phyloP scores from a whole-genome alignment of 2,329 filamentous ascomycete genomes.

The Phaeosphaeria sp. region DNA sequence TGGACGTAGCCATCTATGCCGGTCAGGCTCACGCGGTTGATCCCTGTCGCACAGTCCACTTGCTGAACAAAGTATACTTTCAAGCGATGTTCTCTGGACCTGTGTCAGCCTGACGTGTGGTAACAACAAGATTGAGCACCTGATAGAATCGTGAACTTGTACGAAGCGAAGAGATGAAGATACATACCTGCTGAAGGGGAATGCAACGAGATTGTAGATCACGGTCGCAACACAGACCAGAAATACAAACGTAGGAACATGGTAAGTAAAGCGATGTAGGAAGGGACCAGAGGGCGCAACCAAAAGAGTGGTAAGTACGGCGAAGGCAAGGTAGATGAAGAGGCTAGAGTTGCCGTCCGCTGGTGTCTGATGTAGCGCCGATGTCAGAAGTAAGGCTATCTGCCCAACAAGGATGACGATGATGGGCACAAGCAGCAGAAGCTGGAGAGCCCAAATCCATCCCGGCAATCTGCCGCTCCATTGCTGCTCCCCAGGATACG shows the following conservation, averaged over 20 bases:
- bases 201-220: slow-evolving; percentile 84
- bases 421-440: slow-evolving; percentile 80
- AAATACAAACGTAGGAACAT: slow-evolving; percentile 79
- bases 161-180: background rate
- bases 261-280: slow-evolving; percentile 83
- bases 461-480: slow-evolving; percentile 83
- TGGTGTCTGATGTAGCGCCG: slow-evolving; percentile 79
- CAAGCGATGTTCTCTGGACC: slow-evolving; percentile 69
- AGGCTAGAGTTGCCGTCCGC: slow-evolving; percentile 80
- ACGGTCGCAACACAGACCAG: slow-evolving; percentile 76
- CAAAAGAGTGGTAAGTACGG: slow-evolving; percentile 72
- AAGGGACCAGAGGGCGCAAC: slow-evolving; percentile 82
- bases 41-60: slow-evolving; percentile 75
- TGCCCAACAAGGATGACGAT: slow-evolving; percentile 79
- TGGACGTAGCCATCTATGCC: slow-evolving; percentile 47
- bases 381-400: slow-evolving; percentile 74
- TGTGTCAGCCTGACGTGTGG: background rate
- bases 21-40: slow-evolving; percentile 67
- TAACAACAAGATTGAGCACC: background rate
- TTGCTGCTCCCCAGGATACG: slow-evolving; percentile 75
- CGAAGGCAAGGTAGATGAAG: slow-evolving; percentile 74
- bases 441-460: slow-evolving; percentile 89
- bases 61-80: slow-evolving; percentile 89
- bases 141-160: background rate
- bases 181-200: slow-evolving; percentile 76